Evolutionary conservation across 208 protist species (phyloP).

Genomic region (Wallacemonas sp.): DNA sequence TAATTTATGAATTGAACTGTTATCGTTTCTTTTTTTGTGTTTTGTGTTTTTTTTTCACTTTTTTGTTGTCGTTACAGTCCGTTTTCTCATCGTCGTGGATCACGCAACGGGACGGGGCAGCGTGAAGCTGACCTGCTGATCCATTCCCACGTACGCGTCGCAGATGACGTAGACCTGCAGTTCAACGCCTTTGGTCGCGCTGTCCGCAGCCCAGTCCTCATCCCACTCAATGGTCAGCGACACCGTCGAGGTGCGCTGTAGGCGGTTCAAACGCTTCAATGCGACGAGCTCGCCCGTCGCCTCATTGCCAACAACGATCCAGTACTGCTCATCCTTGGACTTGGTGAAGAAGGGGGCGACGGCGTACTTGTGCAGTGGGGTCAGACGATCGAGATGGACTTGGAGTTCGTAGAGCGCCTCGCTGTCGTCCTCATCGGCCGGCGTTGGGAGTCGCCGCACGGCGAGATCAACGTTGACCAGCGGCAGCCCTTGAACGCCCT

Average conservation of each 20-base stretch:
- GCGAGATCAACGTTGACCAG: slow-evolving; percentile 75
- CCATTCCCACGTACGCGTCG: slow-evolving; percentile 92
- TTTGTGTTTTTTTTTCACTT: neutral
- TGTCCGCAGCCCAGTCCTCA: slow-evolving; percentile 69
- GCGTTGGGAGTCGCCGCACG: slow-evolving; percentile 31
- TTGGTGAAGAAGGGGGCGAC: slow-evolving; percentile 90
- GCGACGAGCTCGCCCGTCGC: slow-evolving; percentile 90
- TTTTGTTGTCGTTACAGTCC: too few species aligned
- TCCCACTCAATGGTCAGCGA: slow-evolving; percentile 89
- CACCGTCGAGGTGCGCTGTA: slow-evolving; percentile 46
- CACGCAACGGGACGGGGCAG: slow-evolving; percentile 28
- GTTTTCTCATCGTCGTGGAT: too few species aligned
- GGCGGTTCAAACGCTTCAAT: slow-evolving; percentile 87
- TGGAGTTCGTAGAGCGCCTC: slow-evolving; percentile 48
- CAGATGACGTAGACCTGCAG: slow-evolving; percentile 87
- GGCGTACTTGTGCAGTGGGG: slow-evolving; percentile 45
- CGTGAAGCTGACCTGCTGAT: slow-evolving; percentile 83
- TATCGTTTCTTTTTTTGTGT: neutral
- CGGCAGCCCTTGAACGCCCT: slow-evolving; percentile 70
- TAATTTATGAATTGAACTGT: neutral
- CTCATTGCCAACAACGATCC: slow-evolving; percentile 86
- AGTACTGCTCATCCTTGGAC: slow-evolving; percentile 93
- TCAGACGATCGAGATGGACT: slow-evolving; percentile 72
- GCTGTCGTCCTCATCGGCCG: slow-evolving; percentile 29
- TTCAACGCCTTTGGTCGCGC: slow-evolving; percentile 31